phyloP scores from a whole-genome alignment of 2,329 filamentous ascomycete species.

The Clathrospora elynae region DNA sequence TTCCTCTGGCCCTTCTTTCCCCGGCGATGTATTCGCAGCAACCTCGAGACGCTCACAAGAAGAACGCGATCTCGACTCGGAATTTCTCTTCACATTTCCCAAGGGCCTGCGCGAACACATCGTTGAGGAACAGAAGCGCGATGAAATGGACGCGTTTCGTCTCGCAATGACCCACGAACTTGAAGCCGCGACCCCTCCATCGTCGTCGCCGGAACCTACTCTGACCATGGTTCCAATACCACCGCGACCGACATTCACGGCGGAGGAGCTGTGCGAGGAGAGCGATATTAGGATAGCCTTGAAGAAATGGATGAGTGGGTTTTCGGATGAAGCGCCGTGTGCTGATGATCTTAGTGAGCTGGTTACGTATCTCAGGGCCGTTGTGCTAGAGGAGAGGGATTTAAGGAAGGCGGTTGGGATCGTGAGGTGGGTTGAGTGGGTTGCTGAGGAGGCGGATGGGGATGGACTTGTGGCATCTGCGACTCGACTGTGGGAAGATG shows the following conservation, averaged over 20 bases:
- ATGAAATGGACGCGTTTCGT: slow-evolving; percentile 32
- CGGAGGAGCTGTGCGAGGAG: slow-evolving; percentile 58
- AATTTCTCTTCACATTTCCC: slow-evolving; percentile 81
- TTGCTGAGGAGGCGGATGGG: slow-evolving; percentile 34
- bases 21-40: slow-evolving; percentile 20
- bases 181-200: slow-evolving; percentile 8
- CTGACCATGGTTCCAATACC: slow-evolving; percentile 56
- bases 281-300: slow-evolving; percentile 75
- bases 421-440: slow-evolving; percentile 65
- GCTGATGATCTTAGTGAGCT: slow-evolving; percentile 76
- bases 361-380: slow-evolving; percentile 70
- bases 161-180: slow-evolving; percentile 39
- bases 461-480: neutral
- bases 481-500: slow-evolving; percentile 1
- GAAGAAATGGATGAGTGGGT: slow-evolving; percentile 75
- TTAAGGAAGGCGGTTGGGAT: slow-evolving; percentile 74
- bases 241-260: slow-evolving; percentile 66
- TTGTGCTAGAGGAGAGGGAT: slow-evolving; percentile 77
- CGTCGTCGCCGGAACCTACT: slow-evolving; percentile 26
- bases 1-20: slow-evolving; percentile 11
- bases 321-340: slow-evolving; percentile 76
- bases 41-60: neutral
- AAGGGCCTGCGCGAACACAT: slow-evolving; percentile 71
- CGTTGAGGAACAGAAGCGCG: slow-evolving; percentile 68
- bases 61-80: slow-evolving; percentile 50